These are phyloP conservation scores for Carex arenaria DNA, from an alignment of 202 grass and related monocot genomes.

Conservation along the genomic window DNA sequence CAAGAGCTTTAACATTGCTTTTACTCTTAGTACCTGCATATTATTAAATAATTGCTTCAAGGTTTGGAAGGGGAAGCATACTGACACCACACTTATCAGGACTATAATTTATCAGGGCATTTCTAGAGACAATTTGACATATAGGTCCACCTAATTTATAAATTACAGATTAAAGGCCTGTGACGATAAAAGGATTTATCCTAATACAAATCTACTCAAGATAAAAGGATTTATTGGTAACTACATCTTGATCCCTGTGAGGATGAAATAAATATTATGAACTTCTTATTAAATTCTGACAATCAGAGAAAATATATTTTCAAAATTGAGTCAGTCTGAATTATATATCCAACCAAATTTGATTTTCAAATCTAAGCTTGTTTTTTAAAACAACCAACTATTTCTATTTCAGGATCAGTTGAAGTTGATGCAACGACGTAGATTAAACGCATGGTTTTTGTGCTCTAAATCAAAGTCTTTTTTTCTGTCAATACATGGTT, in stretches of 20 bases:
- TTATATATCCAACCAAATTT: too few species aligned
- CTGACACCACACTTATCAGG: not conserved
- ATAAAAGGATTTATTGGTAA: not conserved
- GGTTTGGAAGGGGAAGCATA: not conserved
- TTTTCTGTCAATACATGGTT: not conserved
- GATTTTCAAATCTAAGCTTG: not conserved
- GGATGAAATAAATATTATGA: not conserved
- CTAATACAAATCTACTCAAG: not conserved
- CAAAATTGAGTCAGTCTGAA: too few species aligned
- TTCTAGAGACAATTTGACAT: not conserved
- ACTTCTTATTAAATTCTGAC: not conserved
- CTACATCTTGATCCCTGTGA: not conserved
- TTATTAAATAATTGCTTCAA: not conserved
- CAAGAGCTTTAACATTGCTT: slow-evolving; percentile 21
- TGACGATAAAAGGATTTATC: not conserved
- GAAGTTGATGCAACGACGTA: not conserved
- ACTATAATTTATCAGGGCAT: not conserved
- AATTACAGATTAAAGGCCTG: not conserved
- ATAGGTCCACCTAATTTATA: not conserved
- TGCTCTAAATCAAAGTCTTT: not conserved
- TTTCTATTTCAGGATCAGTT: not conserved
- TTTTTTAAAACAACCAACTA: not conserved
- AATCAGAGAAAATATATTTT: too few species aligned
- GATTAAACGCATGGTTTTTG: not conserved
- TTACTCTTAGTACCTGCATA: slow-evolving; percentile 30